These are phyloP conservation scores for Lagenidium sp. DNA, from an alignment of 352 stramenopile genomes.

Conservation along the genomic window DNA sequence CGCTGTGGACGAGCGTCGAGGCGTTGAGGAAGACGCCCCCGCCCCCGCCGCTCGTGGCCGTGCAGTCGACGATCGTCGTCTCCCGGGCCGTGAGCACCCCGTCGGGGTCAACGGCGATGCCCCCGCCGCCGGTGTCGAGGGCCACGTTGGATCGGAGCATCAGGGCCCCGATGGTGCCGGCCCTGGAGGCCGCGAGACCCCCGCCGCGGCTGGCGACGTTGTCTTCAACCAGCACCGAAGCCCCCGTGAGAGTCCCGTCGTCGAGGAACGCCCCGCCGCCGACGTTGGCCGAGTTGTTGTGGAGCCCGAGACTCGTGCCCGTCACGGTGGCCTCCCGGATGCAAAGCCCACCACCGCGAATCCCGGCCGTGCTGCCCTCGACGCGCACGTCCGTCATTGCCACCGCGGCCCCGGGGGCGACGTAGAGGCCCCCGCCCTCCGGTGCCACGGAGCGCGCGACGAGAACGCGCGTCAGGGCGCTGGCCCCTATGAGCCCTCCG, in stretches of 20 bases:
- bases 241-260: neutral
- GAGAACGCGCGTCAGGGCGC: neutral
- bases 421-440: constrained; percentile 2
- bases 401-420: too few relatives aligned
- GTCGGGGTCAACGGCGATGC: neutral
- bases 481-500: too few relatives aligned
- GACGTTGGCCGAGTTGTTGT: constrained; percentile 1
- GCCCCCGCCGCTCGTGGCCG: neutral
- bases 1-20: neutral
- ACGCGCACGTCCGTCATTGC: too few relatives aligned
- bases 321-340: neutral
- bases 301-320: neutral
- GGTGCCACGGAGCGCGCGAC: neutral
- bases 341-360: neutral
- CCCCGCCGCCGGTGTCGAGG: constrained; percentile 6
- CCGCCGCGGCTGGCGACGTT: constrained; percentile 5
- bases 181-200: neutral
- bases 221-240: neutral
- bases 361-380: neutral
- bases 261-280: constrained; percentile 7
- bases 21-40: constrained; percentile 10
- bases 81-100: constrained; percentile 2
- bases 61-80: neutral
- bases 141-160: too few relatives aligned
- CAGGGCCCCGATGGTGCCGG: too few relatives aligned